Evolutionary conservation across 2,329 filamentous ascomycete genomes (phyloP), one percentile per base, ranked within the genome.

Genomic region (Curvularia sp.): DNA sequence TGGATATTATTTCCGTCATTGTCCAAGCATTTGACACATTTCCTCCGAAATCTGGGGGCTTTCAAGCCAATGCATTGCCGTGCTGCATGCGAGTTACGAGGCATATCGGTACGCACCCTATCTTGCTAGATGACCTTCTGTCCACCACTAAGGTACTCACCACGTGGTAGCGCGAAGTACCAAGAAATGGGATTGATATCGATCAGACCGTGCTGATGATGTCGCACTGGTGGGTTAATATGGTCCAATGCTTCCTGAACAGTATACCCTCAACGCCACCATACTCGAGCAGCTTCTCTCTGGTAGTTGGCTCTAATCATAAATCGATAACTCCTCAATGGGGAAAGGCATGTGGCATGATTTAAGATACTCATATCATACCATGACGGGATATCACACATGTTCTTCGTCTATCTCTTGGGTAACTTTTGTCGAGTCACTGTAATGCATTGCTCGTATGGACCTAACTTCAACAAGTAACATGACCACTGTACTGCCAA

Each of bases 41-140:
- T 47, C 47, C 54, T 47, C 54, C 54, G 32, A 47, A 47, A 53
- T 10, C 54, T 52, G 42, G 49, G 42, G 41, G 25, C 19, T 39
- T 47, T 27, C 10, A 47, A 41, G 19, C 48, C 34, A 34, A 52
- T 38, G 32, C 49, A 52, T 27, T 52, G 53, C 38, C 28, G 32
- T 21, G 18, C 42, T 53, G 54, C 30, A 53, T 42, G 34, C 49
- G 46, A 23, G 41, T 49, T 32, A 56, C 25, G n/a, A 27, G 38
- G 25, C 19, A 55, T 47, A 36, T 28, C 23, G 30, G 18, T 10
- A 57, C 41, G 54, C 43, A 57, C 41, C 42, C 49, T 46, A 47
- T 42, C n/a, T 52, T 28, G 34, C 28, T 52, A 23, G 34, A 8
- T 18, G 1, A 28, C 18, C 12, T 43, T 39, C 54, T 46, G 30